Evolutionary conservation across 148 eudicot genomes (phyloP).

Genomic region (Agrostemma githago): DNA sequence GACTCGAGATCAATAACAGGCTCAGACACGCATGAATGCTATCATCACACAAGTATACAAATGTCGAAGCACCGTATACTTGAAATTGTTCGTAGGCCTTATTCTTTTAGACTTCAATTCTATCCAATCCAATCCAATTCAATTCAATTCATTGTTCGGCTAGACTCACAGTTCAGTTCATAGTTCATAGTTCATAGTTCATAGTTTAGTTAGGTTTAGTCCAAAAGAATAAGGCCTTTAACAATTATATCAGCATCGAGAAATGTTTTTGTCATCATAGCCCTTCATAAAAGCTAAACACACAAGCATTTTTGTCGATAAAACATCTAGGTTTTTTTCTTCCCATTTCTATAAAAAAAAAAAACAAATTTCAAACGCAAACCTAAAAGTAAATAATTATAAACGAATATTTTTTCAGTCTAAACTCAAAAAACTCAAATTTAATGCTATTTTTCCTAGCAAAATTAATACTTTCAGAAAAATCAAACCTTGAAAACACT

Average conservation of each 20-base stretch:
- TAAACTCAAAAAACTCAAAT: not conserved
- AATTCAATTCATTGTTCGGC: not conserved
- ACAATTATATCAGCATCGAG: constrained; percentile 16
- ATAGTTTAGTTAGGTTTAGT: not conserved
- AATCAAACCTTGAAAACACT: not conserved
- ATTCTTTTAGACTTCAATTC: not conserved
- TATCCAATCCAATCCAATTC: not conserved
- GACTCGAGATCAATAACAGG: constrained; percentile 5
- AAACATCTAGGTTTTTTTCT: not conserved
- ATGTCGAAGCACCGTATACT: constrained; percentile 14
- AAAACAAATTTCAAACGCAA: not conserved
- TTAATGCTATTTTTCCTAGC: not conserved
- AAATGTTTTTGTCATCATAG: constrained; percentile 16
- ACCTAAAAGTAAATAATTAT: not conserved
- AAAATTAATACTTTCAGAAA: no score
- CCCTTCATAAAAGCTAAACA: not conserved
- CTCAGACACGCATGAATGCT: constrained; percentile 35
- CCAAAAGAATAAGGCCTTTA: not conserved
- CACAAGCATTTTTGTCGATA: not conserved
- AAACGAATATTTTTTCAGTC: no score
- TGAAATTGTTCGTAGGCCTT: constrained; percentile 14
- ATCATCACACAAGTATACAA: constrained; percentile 28
- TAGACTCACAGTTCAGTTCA: no score
- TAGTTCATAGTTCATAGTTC: no score
- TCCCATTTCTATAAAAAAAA: not conserved